Evolutionary conservation across 768 basidiomycete genomes (phyloP), one percentile per base, ranked within the genome.

Genomic region (Infundibulicybe gibba): DNA sequence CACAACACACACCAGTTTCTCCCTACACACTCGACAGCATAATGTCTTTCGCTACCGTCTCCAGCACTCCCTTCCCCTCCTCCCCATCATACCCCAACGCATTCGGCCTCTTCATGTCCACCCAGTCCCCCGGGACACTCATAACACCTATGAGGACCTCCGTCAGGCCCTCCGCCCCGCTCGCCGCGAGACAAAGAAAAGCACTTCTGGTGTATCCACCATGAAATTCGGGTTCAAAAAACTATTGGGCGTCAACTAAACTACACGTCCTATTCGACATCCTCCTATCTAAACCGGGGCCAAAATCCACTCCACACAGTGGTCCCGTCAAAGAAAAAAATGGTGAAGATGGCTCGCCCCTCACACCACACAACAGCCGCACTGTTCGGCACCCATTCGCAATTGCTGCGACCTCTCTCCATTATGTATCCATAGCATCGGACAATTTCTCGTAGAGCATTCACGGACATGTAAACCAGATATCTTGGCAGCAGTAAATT

Each of bases 71-170:
- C 45, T 55, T 62, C 48, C 53, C 62, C 34, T 54, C 62, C n/a
- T 59, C 58, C 33, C 50, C 59, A 12, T 50, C 57, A 16, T 51
- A 56, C 16, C 52, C 58, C 1, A 60, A 61, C 47, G 49, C 60
- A 40, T 70, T 71, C 60, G 55, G 53, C 56, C 56, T 72, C 55
- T 69, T 70, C 51, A 59, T 64, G 42, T 55, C 58, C 15, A 53
- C 64, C 17, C 64, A 67, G 35, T 65, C 63, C 3, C 71, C 19
- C 68, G 72, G 34, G 67, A 72, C 39, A 58, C 63, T 3, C 65
- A 71, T 49, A 51, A 59, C 39, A 65, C 65, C 51, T 73, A 68
- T 52, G 62, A 67, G 40, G 67, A 71, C 51, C 58, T 74, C 45
- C 63, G 67, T 16, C 64, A 61, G 51, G 57, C 59, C 48, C 54